Conservation (phyloP, 2,329 filamentous ascomycete species). For the Tolypocladium pustulatum region DNA sequence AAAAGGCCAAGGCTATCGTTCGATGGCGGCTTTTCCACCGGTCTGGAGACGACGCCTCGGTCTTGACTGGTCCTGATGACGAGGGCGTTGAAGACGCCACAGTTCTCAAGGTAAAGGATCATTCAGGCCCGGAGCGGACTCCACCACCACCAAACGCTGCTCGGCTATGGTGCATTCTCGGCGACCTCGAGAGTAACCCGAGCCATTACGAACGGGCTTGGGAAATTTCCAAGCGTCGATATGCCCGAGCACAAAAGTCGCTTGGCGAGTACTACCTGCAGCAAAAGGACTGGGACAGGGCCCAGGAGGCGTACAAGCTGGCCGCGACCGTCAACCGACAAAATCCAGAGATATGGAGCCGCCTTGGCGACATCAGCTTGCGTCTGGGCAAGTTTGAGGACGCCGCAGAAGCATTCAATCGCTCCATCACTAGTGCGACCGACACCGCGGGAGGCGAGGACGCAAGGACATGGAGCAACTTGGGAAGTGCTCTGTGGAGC, state of each 20-base stretch:
- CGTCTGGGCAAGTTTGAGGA: conserved; percentile 66
- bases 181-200: conserved; percentile 71
- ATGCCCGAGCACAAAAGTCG: conserved; percentile 77
- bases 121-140: conserved; percentile 51
- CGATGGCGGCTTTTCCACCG: conserved; percentile 69
- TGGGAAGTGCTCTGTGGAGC: conserved; percentile 73
- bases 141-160: conserved; percentile 75
- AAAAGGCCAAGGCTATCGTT: conserved; percentile 68
- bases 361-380: conserved; percentile 78
- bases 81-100: conserved; percentile 43
- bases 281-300: conserved; percentile 54
- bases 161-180: conserved; percentile 83
- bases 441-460: conserved; percentile 68
- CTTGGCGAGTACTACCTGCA: conserved; percentile 70
- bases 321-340: conserved; percentile 72
- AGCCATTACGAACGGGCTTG: conserved; percentile 76
- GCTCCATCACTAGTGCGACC: conserved; percentile 58
- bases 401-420: conserved; percentile 73
- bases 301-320: conserved; percentile 66
- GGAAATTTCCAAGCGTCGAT: conserved; percentile 72
- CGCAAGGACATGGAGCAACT: conserved; percentile 88
- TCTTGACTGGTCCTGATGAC: conserved; percentile 32
- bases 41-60: conserved; percentile 25
- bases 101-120: conserved; percentile 42
- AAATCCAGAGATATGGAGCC: conserved; percentile 78